Percentiles rank a stretch among this genome's conserved stretches.
phyloP scores from a whole-genome alignment of 1,284 basidiomycete species.

The Grifola frondosa region DNA sequence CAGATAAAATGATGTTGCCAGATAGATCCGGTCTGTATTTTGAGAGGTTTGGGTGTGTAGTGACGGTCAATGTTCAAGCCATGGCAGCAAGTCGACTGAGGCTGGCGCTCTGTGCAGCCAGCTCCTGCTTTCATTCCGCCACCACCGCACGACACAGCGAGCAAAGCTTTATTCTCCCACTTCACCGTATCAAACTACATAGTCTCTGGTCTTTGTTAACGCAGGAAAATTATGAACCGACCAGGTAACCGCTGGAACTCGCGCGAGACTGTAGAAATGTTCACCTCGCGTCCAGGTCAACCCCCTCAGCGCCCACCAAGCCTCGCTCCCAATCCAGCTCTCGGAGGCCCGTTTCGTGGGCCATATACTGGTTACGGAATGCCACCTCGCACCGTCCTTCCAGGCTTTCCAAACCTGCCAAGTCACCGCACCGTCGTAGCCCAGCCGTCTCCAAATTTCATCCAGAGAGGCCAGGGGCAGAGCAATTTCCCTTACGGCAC shows the following conservation, averaged over 20 bases:
- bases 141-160: conserved; percentile 21
- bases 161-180: conserved; percentile 18
- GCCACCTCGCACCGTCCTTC: conserved; percentile 59
- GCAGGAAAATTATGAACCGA: conserved; percentile 35
- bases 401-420: conserved; percentile 53
- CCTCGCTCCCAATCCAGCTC: conserved; percentile 61
- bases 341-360: conserved; percentile 62
- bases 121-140: conserved; percentile 23
- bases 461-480: conserved; percentile 60
- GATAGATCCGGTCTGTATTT: neutral
- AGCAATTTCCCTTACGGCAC: conserved; percentile 57
- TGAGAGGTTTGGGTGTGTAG: conserved; percentile 4
- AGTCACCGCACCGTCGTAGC: conserved; percentile 61
- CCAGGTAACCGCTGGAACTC: conserved; percentile 32
- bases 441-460: conserved; percentile 61
- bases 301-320: conserved; percentile 75
- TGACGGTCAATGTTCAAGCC: conserved; percentile 19
- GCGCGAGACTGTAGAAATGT: conserved; percentile 18
- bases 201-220: conserved; percentile 1
- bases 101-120: conserved; percentile 16
- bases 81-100: conserved; percentile 10
- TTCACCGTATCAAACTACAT: too few species aligned
- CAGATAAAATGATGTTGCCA: conserved; percentile 4
- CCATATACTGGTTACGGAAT: conserved; percentile 63
- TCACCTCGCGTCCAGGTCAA: conserved; percentile 55